Percentiles rank a stretch among this genome's conserved stretches.
phyloP scores from a whole-genome alignment of 345 rosid genomes.

The Gossypioides kirkii region DNA sequence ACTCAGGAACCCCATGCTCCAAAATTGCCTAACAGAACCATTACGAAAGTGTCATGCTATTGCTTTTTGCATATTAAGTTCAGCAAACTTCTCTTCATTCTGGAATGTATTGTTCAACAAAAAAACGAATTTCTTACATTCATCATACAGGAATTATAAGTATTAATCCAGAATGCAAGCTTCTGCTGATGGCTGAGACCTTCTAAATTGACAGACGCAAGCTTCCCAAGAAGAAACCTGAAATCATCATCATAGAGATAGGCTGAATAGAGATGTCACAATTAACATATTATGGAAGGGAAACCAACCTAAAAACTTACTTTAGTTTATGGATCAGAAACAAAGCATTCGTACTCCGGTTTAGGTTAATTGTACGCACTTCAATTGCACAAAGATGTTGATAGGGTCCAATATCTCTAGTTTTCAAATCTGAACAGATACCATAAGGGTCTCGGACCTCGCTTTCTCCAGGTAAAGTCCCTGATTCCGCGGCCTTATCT shows the following conservation, averaged over 20 bases:
- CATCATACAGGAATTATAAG: conserved; percentile 77
- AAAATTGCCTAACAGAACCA: conserved; percentile 52
- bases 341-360: conserved; percentile 43
- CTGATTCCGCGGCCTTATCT: conserved; percentile 31
- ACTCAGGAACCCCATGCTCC: conserved; percentile 73
- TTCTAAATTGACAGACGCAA: conserved; percentile 52
- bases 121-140: conserved; percentile 47
- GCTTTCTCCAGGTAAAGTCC: conserved; percentile 17
- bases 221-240: conserved; percentile 77
- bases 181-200: conserved; percentile 86
- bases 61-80: conserved; percentile 3
- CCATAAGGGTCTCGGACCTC: conserved; percentile 56
- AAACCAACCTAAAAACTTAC: conserved; percentile 33
- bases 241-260: conserved; percentile 11
- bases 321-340: conserved; percentile 70
- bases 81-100: background rate
- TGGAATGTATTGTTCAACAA: background rate
- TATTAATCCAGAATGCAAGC: conserved; percentile 96
- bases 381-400: conserved; percentile 50
- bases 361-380: conserved; percentile 54
- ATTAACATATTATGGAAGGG: background rate
- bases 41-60: conserved; percentile 10
- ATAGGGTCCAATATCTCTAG: conserved; percentile 59
- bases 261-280: conserved; percentile 8
- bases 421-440: conserved; percentile 31